phyloP scores from a whole-genome alignment of 768 basidiomycete genomes.

The Mycena galericulata region DNA sequence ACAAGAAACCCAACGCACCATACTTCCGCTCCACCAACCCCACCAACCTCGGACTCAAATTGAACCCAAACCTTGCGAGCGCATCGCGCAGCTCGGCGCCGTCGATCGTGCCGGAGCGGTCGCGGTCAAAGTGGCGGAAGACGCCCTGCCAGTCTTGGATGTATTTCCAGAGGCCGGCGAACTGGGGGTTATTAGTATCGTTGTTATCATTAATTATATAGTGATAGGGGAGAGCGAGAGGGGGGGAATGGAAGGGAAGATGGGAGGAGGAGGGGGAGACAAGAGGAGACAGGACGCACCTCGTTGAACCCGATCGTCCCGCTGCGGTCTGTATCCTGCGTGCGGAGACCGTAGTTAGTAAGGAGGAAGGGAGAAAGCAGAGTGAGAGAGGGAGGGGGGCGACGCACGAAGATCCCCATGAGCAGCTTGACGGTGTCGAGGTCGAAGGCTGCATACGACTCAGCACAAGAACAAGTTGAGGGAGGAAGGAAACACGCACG shows the following conservation, averaged over 20 bases:
- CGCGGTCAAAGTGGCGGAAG: slow-evolving; percentile 87
- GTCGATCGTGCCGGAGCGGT: slow-evolving; percentile 85
- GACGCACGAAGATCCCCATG: slow-evolving; percentile 79
- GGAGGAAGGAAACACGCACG: slow-evolving; percentile 59
- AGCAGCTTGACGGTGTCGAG: slow-evolving; percentile 88
- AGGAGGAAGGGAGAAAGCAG: neutral
- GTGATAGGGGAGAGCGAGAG: no score
- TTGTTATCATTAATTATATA: no score
- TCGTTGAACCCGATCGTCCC: slow-evolving; percentile 87
- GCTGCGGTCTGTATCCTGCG: slow-evolving; percentile 79
- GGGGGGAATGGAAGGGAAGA: no score
- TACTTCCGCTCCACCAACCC: slow-evolving; percentile 83
- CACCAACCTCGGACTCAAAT: slow-evolving; percentile 75
- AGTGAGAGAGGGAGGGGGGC: no score
- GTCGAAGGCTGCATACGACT: slow-evolving; percentile 71
- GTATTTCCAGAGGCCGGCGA: slow-evolving; percentile 84
- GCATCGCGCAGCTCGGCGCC: slow-evolving; percentile 74
- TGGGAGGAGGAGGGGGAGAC: no score
- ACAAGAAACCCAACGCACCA: slow-evolving; percentile 59
- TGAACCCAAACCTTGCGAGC: slow-evolving; percentile 82
- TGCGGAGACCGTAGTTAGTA: neutral
- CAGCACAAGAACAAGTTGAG: neutral
- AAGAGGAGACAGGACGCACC: slow-evolving; percentile 50
- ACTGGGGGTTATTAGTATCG: slow-evolving; percentile 52
- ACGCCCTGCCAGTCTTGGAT: slow-evolving; percentile 91